Evolutionary conservation across 768 basidiomycete genomes (phyloP).

Genomic region (Roridomyces roridus): DNA sequence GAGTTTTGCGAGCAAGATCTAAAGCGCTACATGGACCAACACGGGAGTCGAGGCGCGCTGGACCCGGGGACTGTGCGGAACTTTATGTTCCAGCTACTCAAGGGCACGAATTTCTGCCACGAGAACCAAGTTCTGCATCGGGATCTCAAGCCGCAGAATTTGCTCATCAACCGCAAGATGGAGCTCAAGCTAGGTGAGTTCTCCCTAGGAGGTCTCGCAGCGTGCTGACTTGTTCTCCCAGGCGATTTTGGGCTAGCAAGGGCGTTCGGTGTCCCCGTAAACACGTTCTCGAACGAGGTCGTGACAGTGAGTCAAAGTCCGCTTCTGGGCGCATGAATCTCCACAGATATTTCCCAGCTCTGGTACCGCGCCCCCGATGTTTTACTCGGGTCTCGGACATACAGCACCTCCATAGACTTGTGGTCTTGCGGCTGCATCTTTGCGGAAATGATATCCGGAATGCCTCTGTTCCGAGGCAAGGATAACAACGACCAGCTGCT

Average conservation of each 20-base stretch:
- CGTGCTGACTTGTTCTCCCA: no score
- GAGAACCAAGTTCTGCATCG: constrained; percentile 96
- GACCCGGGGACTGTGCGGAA: constrained; percentile 90
- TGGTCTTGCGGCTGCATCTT: constrained; percentile 99
- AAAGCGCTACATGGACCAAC: constrained; percentile 98
- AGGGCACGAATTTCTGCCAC: constrained; percentile 98
- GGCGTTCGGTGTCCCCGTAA: constrained; percentile 98
- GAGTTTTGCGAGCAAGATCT: constrained; percentile 99
- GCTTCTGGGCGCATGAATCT: no score
- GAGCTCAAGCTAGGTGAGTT: constrained; percentile 97
- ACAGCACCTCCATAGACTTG: constrained; percentile 97
- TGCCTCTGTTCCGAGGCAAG: constrained; percentile 94
- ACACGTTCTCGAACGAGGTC: constrained; percentile 98
- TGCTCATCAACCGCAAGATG: constrained; percentile 96
- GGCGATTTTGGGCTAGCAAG: constrained; percentile 97
- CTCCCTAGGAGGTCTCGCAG: no score
- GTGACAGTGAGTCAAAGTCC: no score
- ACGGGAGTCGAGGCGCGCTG: constrained; percentile 94
- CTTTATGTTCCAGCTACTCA: constrained; percentile 98
- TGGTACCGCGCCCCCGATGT: constrained; percentile 99
- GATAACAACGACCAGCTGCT: constrained; percentile 97
- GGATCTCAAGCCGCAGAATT: constrained; percentile 97
- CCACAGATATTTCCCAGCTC: constrained; percentile 89
- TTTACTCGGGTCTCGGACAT: constrained; percentile 93
- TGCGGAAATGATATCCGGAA: constrained; percentile 98